Evolutionary conservation across 1,284 basidiomycete species (phyloP).

Genomic region (Tranzscheliella williamsii): DNA sequence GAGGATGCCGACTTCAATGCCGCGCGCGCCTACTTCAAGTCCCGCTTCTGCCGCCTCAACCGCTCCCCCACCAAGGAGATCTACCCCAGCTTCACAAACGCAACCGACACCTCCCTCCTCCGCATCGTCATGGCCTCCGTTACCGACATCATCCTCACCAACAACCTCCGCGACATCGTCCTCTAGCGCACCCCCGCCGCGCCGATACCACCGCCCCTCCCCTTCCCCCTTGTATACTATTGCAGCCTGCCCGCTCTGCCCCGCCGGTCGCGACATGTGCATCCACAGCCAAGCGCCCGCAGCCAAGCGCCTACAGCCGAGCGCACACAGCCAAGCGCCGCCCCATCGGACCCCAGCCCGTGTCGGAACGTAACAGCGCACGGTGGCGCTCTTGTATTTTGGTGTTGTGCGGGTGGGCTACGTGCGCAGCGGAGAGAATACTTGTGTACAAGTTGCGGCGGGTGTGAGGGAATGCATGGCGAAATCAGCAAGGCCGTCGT

Average conservation of each 20-base stretch:
- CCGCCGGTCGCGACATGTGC: too few species aligned
- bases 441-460: background rate
- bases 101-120: constrained; percentile 88
- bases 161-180: constrained; percentile 34
- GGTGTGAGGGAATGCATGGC: background rate
- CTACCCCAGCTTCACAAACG: constrained; percentile 83
- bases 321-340: too few species aligned
- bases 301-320: too few species aligned
- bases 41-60: constrained; percentile 78
- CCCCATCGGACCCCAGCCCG: too few species aligned
- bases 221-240: too few species aligned
- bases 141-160: constrained; percentile 53
- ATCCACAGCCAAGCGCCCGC: too few species aligned
- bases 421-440: background rate
- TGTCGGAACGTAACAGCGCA: too few species aligned
- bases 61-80: constrained; percentile 86
- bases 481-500: background rate
- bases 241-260: too few species aligned
- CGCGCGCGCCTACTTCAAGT: constrained; percentile 87
- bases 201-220: too few species aligned
- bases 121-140: constrained; percentile 78
- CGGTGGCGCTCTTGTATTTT: too few species aligned
- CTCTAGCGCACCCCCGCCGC: too few species aligned
- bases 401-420: too few species aligned
- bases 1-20: constrained; percentile 68